Conservation (phyloP, 371 early-diverging fungal genomes). For the Rhizomucor miehei region DNA sequence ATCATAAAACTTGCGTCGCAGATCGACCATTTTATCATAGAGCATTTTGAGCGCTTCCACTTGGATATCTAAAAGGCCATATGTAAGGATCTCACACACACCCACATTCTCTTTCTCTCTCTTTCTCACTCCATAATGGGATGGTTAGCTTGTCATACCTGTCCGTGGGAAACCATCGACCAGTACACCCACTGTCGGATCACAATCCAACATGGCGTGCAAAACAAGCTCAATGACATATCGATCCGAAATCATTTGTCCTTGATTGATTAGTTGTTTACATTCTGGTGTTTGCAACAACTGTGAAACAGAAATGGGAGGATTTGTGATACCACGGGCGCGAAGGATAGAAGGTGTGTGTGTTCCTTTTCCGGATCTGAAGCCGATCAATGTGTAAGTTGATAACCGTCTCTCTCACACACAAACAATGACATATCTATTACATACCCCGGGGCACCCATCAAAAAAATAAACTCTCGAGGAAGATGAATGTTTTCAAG, state of each 20-base stretch:
- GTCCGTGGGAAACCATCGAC: conserved; percentile 74
- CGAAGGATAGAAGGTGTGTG: conserved; percentile 64
- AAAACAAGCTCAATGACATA: conserved; percentile 59
- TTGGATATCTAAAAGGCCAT: conserved; percentile 41
- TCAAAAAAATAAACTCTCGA: conserved; percentile 65
- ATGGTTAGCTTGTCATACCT: neutral
- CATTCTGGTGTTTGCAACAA: conserved; percentile 62
- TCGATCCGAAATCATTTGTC: conserved; percentile 65
- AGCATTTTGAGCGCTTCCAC: conserved; percentile 62
- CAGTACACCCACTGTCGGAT: conserved; percentile 60
- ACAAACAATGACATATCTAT: neutral
- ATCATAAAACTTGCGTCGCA: conserved; percentile 52
- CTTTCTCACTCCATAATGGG: neutral
- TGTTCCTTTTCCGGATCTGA: conserved; percentile 64
- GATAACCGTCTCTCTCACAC: neutral
- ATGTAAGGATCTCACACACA: neutral
- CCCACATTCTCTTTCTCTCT: no score
- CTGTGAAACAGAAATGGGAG: conserved; percentile 64
- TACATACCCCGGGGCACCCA: conserved; percentile 66
- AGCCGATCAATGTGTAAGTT: neutral
- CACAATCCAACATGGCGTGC: conserved; percentile 59
- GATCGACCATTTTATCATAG: conserved; percentile 62
- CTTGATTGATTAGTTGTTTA: conserved; percentile 63
- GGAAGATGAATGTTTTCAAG: conserved; percentile 60
- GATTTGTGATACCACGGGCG: conserved; percentile 64